Evolutionary conservation across 768 basidiomycete genomes (phyloP).

Genomic region (Leccinum subtestaceum): DNA sequence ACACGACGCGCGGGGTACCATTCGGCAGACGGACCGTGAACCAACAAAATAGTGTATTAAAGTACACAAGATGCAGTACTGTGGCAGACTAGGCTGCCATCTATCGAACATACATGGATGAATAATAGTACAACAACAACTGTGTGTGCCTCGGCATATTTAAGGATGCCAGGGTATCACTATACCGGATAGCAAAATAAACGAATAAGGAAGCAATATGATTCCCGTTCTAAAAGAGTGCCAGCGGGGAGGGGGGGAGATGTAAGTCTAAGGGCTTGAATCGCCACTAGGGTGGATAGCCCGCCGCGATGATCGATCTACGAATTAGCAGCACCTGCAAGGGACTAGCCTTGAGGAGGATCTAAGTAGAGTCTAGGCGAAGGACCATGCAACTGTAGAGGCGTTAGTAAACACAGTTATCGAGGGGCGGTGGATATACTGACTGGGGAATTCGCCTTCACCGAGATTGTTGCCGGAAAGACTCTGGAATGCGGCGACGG

Average conservation of each 20-base stretch:
- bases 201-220: neutral
- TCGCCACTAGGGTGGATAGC: constrained; percentile 45
- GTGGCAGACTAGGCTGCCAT: neutral
- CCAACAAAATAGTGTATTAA: neutral
- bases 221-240: neutral
- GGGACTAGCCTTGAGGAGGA: constrained; percentile 19
- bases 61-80: constrained; percentile 1
- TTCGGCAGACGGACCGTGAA: neutral
- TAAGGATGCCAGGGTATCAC: constrained; percentile 3
- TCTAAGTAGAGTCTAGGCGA: constrained; percentile 13
- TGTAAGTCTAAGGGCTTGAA: constrained; percentile 16
- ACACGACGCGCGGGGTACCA: neutral
- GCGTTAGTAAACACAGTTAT: neutral
- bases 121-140: constrained; percentile 1
- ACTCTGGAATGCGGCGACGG: constrained; percentile 59
- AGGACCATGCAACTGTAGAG: constrained; percentile 31
- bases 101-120: constrained; percentile 2
- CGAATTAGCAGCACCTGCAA: constrained; percentile 23
- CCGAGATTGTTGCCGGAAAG: constrained; percentile 41
- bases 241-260: neutral
- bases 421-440: constrained; percentile 21
- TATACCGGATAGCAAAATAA: constrained; percentile 19
- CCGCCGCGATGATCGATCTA: neutral
- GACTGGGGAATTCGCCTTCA: constrained; percentile 59
- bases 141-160: constrained; percentile 5